Evolutionary conservation across 140 eudicot species (phyloP).

Genomic region (Oenanthe javanica): DNA sequence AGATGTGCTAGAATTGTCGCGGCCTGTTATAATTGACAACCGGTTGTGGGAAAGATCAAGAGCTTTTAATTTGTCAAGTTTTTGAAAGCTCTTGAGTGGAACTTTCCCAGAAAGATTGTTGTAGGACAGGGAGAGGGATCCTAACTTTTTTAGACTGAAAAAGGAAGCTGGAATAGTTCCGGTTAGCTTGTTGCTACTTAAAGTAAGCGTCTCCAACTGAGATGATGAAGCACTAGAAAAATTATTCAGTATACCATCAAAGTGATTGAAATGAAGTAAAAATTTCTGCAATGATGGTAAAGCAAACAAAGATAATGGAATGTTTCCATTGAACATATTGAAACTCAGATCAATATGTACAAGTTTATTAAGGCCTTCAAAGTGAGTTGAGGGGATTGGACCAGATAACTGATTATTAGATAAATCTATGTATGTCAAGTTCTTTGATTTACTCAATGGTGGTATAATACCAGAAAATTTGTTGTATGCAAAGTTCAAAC

Average conservation of each 20-base stretch:
- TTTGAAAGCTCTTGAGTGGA: constrained; percentile 14
- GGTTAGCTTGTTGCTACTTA: constrained; percentile 38
- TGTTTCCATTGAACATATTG: neutral
- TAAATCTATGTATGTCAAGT: constrained; percentile 33
- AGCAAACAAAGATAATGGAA: constrained; percentile 24
- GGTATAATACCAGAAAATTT: constrained; percentile 41
- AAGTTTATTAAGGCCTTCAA: constrained; percentile 5
- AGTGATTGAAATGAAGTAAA: constrained; percentile 33
- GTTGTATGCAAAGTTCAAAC: constrained; percentile 43
- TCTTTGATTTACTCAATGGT: constrained; percentile 29
- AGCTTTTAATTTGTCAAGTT: constrained; percentile 22
- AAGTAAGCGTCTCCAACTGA: constrained; percentile 34
- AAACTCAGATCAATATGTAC: constrained; percentile 12
- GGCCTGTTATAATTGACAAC: constrained; percentile 23
- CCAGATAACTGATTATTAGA: constrained; percentile 41
- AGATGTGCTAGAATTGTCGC: neutral
- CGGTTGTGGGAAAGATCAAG: constrained; percentile 59
- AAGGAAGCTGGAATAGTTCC: constrained; percentile 43
- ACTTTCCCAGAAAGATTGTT: constrained; percentile 39
- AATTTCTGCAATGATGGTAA: constrained; percentile 29
- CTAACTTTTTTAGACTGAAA: constrained; percentile 28
- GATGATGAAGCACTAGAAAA: constrained; percentile 19
- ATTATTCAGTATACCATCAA: constrained; percentile 29
- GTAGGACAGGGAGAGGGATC: constrained; percentile 33
- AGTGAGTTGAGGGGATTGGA: constrained; percentile 25